A percentile compares a stretch with the other conserved stretches of the same genome.
Evolutionary conservation across 2,329 filamentous ascomycete species (phyloP).

Genomic region (Colletotrichum tabaci): DNA sequence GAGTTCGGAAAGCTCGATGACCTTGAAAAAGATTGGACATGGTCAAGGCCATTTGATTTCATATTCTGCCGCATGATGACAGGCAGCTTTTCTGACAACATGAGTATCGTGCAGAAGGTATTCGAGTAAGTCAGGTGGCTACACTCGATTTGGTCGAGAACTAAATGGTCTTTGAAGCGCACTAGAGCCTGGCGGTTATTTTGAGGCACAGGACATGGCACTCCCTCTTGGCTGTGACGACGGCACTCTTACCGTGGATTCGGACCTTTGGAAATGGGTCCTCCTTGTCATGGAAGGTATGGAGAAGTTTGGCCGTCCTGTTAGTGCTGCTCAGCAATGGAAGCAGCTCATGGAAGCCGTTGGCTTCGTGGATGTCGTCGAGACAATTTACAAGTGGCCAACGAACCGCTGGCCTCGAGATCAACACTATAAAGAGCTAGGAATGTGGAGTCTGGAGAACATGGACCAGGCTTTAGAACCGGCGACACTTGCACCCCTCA

Average conservation of each 20-base stretch:
- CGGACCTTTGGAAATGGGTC: conserved; percentile 49
- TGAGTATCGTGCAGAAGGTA: background rate
- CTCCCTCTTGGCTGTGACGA: conserved; percentile 51
- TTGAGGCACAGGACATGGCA: conserved; percentile 50
- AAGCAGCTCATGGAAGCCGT: conserved; percentile 42
- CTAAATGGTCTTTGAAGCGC: conserved; percentile 45
- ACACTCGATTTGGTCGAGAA: conserved; percentile 1
- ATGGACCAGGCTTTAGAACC: conserved; percentile 51
- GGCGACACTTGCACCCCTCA: conserved; percentile 54
- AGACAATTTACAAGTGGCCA: conserved; percentile 35
- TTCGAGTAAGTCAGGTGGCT: background rate
- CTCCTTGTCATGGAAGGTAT: conserved; percentile 50
- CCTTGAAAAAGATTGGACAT: conserved; percentile 57
- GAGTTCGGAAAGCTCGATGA: conserved; percentile 53
- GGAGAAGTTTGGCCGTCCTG: conserved; percentile 48
- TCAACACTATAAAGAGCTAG: conserved; percentile 39
- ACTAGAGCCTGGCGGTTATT: conserved; percentile 52
- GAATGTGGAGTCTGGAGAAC: conserved; percentile 47
- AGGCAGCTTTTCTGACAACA: conserved; percentile 46
- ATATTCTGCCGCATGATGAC: conserved; percentile 55
- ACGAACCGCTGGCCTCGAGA: conserved; percentile 44
- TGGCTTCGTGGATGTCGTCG: conserved; percentile 28
- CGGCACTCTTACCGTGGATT: conserved; percentile 47
- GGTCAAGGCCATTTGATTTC: conserved; percentile 55
- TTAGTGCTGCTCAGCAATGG: conserved; percentile 50